Conservation (phyloP, 1,139 yeast species). For the Yamadazyma diddensiae region DNA sequence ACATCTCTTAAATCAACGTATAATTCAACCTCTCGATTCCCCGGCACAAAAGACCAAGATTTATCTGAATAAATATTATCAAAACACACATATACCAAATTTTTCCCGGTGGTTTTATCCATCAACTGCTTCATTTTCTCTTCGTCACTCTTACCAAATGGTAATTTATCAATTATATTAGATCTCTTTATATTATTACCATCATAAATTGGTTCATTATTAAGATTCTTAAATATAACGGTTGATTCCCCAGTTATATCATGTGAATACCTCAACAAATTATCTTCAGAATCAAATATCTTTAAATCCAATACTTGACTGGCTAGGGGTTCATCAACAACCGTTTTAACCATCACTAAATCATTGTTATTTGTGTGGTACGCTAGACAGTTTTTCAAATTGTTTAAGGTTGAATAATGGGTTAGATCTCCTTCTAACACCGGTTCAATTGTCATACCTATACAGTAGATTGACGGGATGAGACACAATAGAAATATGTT, state of each 20-base stretch:
- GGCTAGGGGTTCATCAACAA: slow-evolving; percentile 27
- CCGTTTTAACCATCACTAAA: slow-evolving; percentile 31
- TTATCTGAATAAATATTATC: slow-evolving; percentile 42
- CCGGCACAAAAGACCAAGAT: slow-evolving; percentile 42
- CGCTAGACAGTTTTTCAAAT: slow-evolving; percentile 36
- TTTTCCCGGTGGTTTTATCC: slow-evolving; percentile 24
- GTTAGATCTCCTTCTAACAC: slow-evolving; percentile 17
- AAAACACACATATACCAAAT: slow-evolving; percentile 39
- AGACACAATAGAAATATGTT: slow-evolving; percentile 5
- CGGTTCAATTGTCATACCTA: slow-evolving; percentile 15
- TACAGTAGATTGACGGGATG: slow-evolving; percentile 6
- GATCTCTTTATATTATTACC: slow-evolving; percentile 6
- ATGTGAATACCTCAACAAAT: slow-evolving; percentile 29
- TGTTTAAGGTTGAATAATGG: slow-evolving; percentile 24
- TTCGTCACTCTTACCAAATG: slow-evolving; percentile 9
- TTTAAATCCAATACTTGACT: slow-evolving; percentile 37
- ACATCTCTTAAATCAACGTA: slow-evolving; percentile 35
- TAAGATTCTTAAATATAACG: slow-evolving; percentile 37
- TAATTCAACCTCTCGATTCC: slow-evolving; percentile 30
- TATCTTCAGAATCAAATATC: slow-evolving; percentile 38
- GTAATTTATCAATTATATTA: slow-evolving; percentile 12
- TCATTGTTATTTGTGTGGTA: slow-evolving; percentile 39
- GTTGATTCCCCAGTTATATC: slow-evolving; percentile 29
- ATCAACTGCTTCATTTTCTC: slow-evolving; percentile 17
- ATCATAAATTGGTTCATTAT: slow-evolving; percentile 19